Evolutionary conservation across 352 stramenopile species (phyloP).

Genomic region (Pythium brassicae): DNA sequence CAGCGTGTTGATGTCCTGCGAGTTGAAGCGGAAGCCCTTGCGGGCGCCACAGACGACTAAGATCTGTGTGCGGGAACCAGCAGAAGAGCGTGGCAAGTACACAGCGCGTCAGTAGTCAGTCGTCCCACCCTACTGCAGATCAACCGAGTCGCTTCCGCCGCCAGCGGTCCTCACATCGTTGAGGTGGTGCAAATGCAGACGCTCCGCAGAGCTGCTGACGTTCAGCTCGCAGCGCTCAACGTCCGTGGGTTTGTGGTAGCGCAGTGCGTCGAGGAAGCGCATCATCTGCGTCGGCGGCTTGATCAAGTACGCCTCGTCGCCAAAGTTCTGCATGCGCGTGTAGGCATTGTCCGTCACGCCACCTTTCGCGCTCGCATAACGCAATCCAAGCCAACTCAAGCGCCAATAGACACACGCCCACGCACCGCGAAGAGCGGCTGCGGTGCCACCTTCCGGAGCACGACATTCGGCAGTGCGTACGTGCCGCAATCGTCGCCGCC

Average conservation of each 20-base stretch:
- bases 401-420: not conserved
- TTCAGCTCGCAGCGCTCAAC: constrained; percentile 68
- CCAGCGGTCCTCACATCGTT: constrained; percentile 51
- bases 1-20: constrained; percentile 61
- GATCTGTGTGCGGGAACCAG: constrained; percentile 28
- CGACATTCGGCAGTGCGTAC: constrained; percentile 47
- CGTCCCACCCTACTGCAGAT: too few species aligned
- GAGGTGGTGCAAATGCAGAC: constrained; percentile 67
- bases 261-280: constrained; percentile 75
- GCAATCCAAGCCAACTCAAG: not conserved
- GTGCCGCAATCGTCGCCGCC: constrained; percentile 7
- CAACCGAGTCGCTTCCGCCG: not conserved
- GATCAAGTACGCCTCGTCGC: constrained; percentile 60
- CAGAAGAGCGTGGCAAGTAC: not conserved
- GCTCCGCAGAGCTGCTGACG: constrained; percentile 64
- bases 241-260: constrained; percentile 81
- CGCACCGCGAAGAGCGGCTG: constrained; percentile 73
- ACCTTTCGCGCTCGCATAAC: not conserved
- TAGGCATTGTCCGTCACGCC: not conserved
- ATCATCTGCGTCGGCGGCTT: constrained; percentile 77
- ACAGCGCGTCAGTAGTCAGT: not conserved
- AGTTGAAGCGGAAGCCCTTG: constrained; percentile 79
- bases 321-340: constrained; percentile 46
- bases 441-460: constrained; percentile 62
- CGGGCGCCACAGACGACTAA: constrained; percentile 66